Percentiles rank a stretch among this genome's conserved stretches.
phyloP scores from a whole-genome alignment of 768 basidiomycete species.

The Amanita thiersii region DNA sequence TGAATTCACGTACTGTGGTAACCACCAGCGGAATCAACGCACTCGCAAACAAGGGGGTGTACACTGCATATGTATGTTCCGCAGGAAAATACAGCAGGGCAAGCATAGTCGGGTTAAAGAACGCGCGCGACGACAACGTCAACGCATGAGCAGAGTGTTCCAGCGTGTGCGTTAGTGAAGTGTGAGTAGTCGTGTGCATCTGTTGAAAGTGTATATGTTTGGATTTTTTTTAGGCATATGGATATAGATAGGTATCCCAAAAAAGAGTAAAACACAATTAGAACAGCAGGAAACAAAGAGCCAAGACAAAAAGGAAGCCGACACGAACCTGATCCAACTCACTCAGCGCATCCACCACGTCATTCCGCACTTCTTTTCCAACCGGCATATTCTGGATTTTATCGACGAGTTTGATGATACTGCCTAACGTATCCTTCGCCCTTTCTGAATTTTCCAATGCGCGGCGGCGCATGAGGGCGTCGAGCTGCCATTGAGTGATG shows the following conservation, averaged over 20 bases:
- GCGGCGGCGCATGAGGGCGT: conserved; percentile 66
- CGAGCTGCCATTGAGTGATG: conserved; percentile 73
- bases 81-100: conserved; percentile 95
- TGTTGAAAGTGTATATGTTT: conserved; percentile 14
- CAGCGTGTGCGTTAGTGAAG: conserved; percentile 39
- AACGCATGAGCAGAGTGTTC: conserved; percentile 55
- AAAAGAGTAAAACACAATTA: neutral
- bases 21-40: conserved; percentile 77
- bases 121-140: conserved; percentile 71
- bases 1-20: conserved; percentile 64
- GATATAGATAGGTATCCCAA: neutral
- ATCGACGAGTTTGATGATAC: conserved; percentile 77
- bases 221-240: conserved; percentile 1
- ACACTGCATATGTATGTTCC: conserved; percentile 96
- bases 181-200: conserved; percentile 28
- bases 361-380: conserved; percentile 61
- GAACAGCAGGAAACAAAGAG: neutral
- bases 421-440: conserved; percentile 67
- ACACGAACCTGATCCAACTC: conserved; percentile 66
- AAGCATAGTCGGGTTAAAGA: conserved; percentile 96
- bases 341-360: conserved; percentile 61
- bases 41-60: conserved; percentile 91
- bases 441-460: conserved; percentile 59
- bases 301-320: conserved; percentile 3
- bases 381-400: conserved; percentile 94